Evolutionary conservation across 345 rosid species (phyloP).

Genomic region (Corchorus olitorius): DNA sequence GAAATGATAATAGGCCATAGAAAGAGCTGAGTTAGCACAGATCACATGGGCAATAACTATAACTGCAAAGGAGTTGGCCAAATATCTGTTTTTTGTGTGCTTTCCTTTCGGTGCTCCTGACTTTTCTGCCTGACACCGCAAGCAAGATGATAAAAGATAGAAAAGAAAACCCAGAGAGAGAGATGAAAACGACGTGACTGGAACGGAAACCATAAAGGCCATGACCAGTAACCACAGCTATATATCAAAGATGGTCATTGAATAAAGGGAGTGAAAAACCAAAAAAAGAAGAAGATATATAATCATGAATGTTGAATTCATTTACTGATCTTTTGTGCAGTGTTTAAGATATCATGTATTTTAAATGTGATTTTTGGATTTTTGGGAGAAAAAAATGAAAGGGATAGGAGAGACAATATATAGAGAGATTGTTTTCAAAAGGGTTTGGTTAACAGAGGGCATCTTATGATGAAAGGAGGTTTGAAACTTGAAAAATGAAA

Average conservation of each 20-base stretch:
- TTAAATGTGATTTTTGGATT: not conserved
- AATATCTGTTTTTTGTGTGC: not conserved
- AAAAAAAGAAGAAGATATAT: slow-evolving; percentile 18
- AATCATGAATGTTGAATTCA: slow-evolving; percentile 22
- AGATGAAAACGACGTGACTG: slow-evolving; percentile 58
- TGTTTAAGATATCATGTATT: slow-evolving; percentile 24
- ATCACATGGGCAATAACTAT: slow-evolving; percentile 40
- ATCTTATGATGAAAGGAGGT: slow-evolving; percentile 25
- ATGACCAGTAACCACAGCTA: slow-evolving; percentile 29
- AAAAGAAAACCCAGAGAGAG: slow-evolving; percentile 23
- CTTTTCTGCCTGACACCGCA: slow-evolving; percentile 38
- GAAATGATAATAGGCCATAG: not conserved
- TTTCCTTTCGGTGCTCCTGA: slow-evolving; percentile 41
- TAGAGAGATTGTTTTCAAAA: slow-evolving; percentile 12
- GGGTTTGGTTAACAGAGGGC: slow-evolving; percentile 3
- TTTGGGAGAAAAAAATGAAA: not conserved
- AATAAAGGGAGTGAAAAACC: slow-evolving; percentile 21
- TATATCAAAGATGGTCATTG: slow-evolving; percentile 30
- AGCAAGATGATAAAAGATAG: slow-evolving; percentile 32
- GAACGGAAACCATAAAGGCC: slow-evolving; percentile 47
- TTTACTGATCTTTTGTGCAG: slow-evolving; percentile 29
- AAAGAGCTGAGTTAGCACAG: not conserved
- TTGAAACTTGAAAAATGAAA: not conserved
- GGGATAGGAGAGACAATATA: not conserved
- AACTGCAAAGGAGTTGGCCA: slow-evolving; percentile 27